Evolutionary conservation across 495 filamentous ascomycete genomes (phyloP).

Genomic region (Chaetomium cochliodes): DNA sequence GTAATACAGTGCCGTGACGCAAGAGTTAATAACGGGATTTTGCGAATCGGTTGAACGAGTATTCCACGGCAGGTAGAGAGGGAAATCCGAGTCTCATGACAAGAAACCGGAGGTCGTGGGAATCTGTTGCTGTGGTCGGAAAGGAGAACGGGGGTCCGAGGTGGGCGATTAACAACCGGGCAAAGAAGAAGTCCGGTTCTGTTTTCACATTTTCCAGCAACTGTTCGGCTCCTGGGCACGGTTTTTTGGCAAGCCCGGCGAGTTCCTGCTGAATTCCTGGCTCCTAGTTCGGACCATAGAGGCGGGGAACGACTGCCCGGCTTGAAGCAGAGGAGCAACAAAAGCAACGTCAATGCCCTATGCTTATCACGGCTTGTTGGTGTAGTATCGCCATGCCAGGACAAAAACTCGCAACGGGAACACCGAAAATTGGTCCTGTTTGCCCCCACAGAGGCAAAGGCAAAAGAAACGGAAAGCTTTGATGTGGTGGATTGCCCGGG

Average conservation of each 20-base stretch:
- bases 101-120: not conserved
- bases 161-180: not conserved
- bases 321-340: constrained; percentile 6
- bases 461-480: not conserved
- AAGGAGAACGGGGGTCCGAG: constrained; percentile 6
- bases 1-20: constrained; percentile 23
- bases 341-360: constrained; percentile 16
- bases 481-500: not conserved
- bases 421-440: not conserved
- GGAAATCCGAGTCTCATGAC: constrained; percentile 15
- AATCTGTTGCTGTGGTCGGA: constrained; percentile 9
- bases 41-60: constrained; percentile 17
- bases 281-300: not conserved
- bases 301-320: not conserved
- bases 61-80: constrained; percentile 3
- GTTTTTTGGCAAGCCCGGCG: not conserved
- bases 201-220: not conserved
- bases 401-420: not conserved
- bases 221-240: not conserved
- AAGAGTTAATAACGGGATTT: constrained; percentile 13
- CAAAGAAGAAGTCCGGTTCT: not conserved
- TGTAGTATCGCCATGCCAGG: constrained; percentile 3
- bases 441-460: not conserved
- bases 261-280: not conserved
- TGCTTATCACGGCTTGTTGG: constrained; percentile 12